Base-by-base conservation (phyloP, 2,329 filamentous ascomycete species). In the Diaporthe destruens region DNA sequence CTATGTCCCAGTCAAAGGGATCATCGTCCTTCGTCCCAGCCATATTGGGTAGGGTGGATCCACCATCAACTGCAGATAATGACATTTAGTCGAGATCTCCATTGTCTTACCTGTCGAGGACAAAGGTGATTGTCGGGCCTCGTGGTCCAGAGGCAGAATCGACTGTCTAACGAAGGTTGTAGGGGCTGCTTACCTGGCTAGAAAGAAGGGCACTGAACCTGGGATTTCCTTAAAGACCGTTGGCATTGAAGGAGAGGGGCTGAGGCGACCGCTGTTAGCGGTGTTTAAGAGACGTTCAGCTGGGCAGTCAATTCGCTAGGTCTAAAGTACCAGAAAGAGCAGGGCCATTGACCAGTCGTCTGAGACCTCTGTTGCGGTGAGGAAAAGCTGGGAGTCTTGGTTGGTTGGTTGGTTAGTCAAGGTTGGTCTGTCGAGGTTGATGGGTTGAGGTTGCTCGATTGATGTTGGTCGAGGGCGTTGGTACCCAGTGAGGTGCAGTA, bases 1-100 rank as follows among this genome's bases (percentile, higher is more conserved):
- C 89, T 42, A 91, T 85, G 47, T 88, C 87, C 94, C 94, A 97
- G 69, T 87, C 78, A 80, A 91, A 92, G n/a, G 94, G 94, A 81
- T 97, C 94, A 71, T 82, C 79, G 20, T 80, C 80, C 61, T 81
- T 80, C 67, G 73, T 74, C 34, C 75, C 69, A 39, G 74, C 78
- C 82, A 80, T 82, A 78, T 77, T 79, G 20, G 32, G 23, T 18
- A 16, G 6, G 29, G 23, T 20, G 7, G 14, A 6, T 56, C 29
- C 23, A 55, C 12, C 25, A 14, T 67, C 34, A 49, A 61, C 65
- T 32, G 44, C n/a, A 25, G 47, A 44, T 6, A 34, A 16, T 23
- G 23, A 42, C 47, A 18, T 70, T n/a, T 44, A 36, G 12, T 4
- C 8, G 42, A 49, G 6, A 14, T 11, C 20, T 36, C n/a, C n/a